phyloP scores from a whole-genome alignment of 176 grass and related monocot species.

The Areca catechu region DNA sequence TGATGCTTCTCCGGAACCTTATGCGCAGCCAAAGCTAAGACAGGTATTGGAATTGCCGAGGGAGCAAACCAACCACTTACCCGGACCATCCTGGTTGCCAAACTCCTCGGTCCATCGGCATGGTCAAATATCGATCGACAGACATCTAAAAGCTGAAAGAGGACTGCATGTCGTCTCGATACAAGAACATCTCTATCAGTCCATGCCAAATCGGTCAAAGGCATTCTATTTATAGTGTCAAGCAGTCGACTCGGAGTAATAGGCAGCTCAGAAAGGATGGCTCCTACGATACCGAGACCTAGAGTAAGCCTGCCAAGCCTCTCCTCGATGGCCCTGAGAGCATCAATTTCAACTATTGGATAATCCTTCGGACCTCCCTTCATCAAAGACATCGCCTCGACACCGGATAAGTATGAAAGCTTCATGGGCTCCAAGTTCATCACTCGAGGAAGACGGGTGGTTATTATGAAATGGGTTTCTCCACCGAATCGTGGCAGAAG shows the following conservation, averaged over 20 bases:
- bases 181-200: constrained; percentile 50
- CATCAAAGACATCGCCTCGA: constrained; percentile 88
- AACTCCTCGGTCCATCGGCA: constrained; percentile 73
- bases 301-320: constrained; percentile 83
- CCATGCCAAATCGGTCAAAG: constrained; percentile 53
- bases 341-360: constrained; percentile 70
- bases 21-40: constrained; percentile 77
- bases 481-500: constrained; percentile 76
- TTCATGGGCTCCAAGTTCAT: constrained; percentile 95
- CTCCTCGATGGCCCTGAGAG: constrained; percentile 77
- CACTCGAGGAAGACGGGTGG: constrained; percentile 58
- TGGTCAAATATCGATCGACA: constrained; percentile 93
- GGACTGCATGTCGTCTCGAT: constrained; percentile 52
- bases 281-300: constrained; percentile 64
- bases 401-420: constrained; percentile 85
- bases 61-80: constrained; percentile 83
- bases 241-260: constrained; percentile 84
- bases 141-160: constrained; percentile 76
- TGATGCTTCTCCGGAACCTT: constrained; percentile 69
- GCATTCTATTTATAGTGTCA: constrained; percentile 84
- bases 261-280: constrained; percentile 90
- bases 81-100: constrained; percentile 85
- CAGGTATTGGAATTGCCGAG: constrained; percentile 48
- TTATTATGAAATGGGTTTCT: constrained; percentile 91
- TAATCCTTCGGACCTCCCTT: constrained; percentile 73